phyloP scores from a whole-genome alignment of 2,329 filamentous ascomycete genomes.

The Chaetoscypha palmicola region DNA sequence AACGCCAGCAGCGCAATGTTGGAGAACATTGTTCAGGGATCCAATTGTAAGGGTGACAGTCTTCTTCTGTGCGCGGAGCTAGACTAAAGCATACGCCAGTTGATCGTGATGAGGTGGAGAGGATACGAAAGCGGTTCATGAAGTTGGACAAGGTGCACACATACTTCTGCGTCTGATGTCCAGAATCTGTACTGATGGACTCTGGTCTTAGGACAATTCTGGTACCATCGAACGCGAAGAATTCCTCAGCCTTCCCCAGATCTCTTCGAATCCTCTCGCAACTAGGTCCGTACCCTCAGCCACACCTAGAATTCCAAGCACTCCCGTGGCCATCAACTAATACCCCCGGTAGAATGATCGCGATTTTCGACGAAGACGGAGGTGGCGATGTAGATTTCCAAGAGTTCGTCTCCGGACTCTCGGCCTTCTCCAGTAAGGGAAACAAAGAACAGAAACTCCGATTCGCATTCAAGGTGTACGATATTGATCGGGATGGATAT shows the following conservation, averaged over 20 bases:
- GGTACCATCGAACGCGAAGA: conserved; percentile 98
- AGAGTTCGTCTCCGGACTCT: conserved; percentile 92
- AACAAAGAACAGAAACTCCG: conserved; percentile 98
- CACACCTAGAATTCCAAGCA: neutral
- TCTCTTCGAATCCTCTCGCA: conserved; percentile 93
- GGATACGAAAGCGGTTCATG: conserved; percentile 96
- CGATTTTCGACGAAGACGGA: conserved; percentile 97
- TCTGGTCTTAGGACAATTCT: conserved; percentile 74
- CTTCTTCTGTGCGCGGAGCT: conserved; percentile 4
- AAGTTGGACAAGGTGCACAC: conserved; percentile 85
- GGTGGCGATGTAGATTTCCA: conserved; percentile 98
- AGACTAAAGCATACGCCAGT: conserved; percentile 46
- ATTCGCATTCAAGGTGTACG: conserved; percentile 99
- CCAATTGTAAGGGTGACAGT: conserved; percentile 66
- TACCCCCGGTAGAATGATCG: conserved; percentile 71
- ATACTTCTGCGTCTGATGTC: neutral
- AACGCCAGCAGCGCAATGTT: conserved; percentile 69
- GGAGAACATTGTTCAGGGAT: conserved; percentile 92
- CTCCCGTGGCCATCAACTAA: neutral
- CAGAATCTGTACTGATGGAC: neutral
- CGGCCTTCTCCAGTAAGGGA: conserved; percentile 93
- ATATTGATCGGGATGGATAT: conserved; percentile 96
- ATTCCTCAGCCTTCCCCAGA: conserved; percentile 93
- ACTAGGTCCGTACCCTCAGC: conserved; percentile 58
- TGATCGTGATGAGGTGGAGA: conserved; percentile 93